phyloP scores from a whole-genome alignment of 257 asterid species.

The Pogostemon cablin region DNA sequence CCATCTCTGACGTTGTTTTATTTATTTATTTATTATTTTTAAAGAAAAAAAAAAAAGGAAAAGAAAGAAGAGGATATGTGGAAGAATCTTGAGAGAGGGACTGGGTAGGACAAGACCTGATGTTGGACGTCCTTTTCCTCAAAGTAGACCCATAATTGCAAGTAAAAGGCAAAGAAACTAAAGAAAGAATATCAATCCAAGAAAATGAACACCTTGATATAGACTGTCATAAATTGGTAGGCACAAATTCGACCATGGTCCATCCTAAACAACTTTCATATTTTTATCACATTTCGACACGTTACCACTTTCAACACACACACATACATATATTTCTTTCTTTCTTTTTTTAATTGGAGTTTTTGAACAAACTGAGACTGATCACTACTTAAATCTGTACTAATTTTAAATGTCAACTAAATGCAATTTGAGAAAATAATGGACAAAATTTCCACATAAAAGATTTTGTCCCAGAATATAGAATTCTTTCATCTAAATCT shows the following conservation, averaged over 20 bases:
- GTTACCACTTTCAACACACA: background rate
- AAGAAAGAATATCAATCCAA: background rate
- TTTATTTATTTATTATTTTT: background rate
- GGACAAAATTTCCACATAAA: background rate
- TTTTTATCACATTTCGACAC: background rate
- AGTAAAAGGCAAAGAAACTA: background rate
- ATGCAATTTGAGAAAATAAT: background rate
- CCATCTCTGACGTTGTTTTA: background rate
- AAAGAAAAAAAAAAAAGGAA: background rate
- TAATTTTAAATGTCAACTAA: too few species aligned
- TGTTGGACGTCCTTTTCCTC: slow-evolving; percentile 34
- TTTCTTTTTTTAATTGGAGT: too few species aligned
- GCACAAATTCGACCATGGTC: slow-evolving; percentile 6
- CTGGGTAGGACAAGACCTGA: background rate
- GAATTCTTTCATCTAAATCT: background rate
- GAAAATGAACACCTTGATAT: slow-evolving; percentile 18
- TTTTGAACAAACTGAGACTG: too few species aligned
- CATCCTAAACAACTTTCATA: background rate
- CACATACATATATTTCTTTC: too few species aligned
- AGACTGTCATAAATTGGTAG: slow-evolving; percentile 20
- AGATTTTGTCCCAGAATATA: background rate
- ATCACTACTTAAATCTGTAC: too few species aligned
- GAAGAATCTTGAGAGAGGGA: background rate
- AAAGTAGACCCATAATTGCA: slow-evolving; percentile 24
- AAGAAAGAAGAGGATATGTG: slow-evolving; percentile 1